These are phyloP conservation scores for Tetrahymena elliotti DNA, from an alignment of 73 alveolate species.

Conservation along the genomic window DNA sequence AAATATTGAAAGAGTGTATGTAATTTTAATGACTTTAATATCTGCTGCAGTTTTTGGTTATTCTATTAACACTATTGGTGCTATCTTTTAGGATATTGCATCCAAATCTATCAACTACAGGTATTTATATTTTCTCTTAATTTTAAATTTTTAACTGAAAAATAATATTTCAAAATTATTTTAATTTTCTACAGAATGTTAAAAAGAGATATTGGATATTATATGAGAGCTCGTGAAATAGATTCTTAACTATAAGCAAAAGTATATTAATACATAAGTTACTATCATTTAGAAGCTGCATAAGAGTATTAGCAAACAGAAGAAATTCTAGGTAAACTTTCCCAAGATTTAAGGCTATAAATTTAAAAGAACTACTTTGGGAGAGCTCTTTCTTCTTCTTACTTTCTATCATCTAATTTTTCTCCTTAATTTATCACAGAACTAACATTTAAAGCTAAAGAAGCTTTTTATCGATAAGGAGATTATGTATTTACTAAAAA, in stretches of 20 bases:
- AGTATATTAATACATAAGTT: neutral
- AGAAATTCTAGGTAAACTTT: neutral
- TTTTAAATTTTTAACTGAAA: no score
- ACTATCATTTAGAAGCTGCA: neutral
- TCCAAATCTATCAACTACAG: neutral
- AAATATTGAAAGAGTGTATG: conserved; percentile 24
- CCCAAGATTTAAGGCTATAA: neutral
- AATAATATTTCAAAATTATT: neutral
- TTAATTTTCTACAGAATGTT: neutral
- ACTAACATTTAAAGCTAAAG: neutral
- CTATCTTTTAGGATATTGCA: neutral
- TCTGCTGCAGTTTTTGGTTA: conserved; percentile 36
- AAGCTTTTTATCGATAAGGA: neutral
- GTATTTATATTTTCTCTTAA: neutral
- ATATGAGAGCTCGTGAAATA: neutral
- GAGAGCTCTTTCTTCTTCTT: neutral
- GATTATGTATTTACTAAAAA: neutral
- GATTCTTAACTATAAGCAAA: neutral
- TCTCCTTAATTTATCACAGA: neutral
- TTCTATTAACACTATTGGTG: conserved; percentile 14
- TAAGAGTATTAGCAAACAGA: neutral
- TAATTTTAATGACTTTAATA: conserved; percentile 29
- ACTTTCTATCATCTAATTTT: neutral
- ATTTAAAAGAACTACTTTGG: neutral
- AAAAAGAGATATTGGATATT: neutral